Conservation (phyloP, 2,329 filamentous ascomycete genomes). For the Cylindrodendrum hubeiense region DNA sequence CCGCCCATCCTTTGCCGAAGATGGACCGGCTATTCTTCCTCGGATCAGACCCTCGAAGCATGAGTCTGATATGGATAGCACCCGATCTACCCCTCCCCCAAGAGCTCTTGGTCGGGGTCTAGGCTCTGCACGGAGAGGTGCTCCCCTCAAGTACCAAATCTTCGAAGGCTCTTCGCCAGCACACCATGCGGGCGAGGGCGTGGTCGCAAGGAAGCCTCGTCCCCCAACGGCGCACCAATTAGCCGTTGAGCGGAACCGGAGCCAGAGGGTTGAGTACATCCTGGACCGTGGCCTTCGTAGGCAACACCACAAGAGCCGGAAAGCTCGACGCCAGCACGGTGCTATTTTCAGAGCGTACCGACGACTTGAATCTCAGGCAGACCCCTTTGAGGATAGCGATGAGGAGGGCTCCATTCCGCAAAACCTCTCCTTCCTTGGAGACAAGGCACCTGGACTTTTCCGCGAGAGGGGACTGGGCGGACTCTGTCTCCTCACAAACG, state of each 20-base stretch:
- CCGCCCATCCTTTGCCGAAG: conserved; percentile 58
- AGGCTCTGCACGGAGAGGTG: conserved; percentile 55
- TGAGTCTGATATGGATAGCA: conserved; percentile 61
- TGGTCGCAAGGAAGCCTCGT: conserved; percentile 73
- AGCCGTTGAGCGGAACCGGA: conserved; percentile 83
- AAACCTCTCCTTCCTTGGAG: conserved; percentile 46
- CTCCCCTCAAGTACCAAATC: conserved; percentile 69
- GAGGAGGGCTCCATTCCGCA: conserved; percentile 61
- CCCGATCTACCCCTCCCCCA: conserved; percentile 58
- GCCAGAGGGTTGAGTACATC: conserved; percentile 84
- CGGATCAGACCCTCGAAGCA: conserved; percentile 74
- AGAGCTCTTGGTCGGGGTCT: conserved; percentile 45
- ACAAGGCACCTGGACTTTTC: conserved; percentile 55
- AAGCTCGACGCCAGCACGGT: conserved; percentile 73
- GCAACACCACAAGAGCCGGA: conserved; percentile 73
- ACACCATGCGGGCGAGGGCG: conserved; percentile 63
- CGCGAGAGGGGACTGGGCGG: conserved; percentile 72
- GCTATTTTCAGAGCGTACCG: conserved; percentile 75
- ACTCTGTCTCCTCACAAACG: conserved; percentile 70
- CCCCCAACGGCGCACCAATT: conserved; percentile 86
- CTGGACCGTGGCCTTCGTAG: conserved; percentile 79
- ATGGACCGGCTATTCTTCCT: conserved; percentile 70
- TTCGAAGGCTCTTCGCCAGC: conserved; percentile 72
- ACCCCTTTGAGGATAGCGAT: conserved; percentile 73
- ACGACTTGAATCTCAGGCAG: conserved; percentile 68